These are phyloP conservation scores for Cladobotryum protrusum DNA, from an alignment of 2,329 filamentous ascomycete genomes.

Conservation along the genomic window DNA sequence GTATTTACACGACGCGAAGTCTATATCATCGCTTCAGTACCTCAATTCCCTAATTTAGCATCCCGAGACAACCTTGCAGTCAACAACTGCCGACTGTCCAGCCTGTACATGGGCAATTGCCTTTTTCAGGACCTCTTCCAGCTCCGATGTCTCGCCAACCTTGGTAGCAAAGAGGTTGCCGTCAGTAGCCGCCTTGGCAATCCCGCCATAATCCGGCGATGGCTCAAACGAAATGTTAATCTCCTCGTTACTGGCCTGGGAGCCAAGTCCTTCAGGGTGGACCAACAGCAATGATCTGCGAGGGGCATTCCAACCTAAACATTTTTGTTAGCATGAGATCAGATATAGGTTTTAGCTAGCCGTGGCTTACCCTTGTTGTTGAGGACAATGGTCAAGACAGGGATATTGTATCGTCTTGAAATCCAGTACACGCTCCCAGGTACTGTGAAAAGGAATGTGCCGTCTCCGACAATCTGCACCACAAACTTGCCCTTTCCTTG, in stretches of 20 bases:
- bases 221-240: slow-evolving; percentile 57
- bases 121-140: slow-evolving; percentile 41
- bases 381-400: slow-evolving; percentile 48
- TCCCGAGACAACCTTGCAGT: slow-evolving; percentile 43
- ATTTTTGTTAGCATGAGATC: slow-evolving; percentile 11
- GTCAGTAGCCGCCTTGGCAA: slow-evolving; percentile 53
- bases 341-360: too few relatives aligned
- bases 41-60: slow-evolving; percentile 24
- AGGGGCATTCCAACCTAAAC: slow-evolving; percentile 53
- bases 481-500: slow-evolving; percentile 45
- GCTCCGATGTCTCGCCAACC: slow-evolving; percentile 40
- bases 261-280: slow-evolving; percentile 50
- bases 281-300: slow-evolving; percentile 50
- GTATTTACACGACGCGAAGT: background rate
- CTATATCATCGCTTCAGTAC: too few relatives aligned
- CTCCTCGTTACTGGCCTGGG: slow-evolving; percentile 52
- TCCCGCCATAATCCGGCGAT: slow-evolving; percentile 52
- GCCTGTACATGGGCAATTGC: slow-evolving; percentile 46
- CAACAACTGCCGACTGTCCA: slow-evolving; percentile 48
- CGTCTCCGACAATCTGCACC: slow-evolving; percentile 51
- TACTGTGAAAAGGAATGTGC: slow-evolving; percentile 50
- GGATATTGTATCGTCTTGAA: slow-evolving; percentile 46
- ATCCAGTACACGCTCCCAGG: slow-evolving; percentile 53
- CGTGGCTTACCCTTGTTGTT: slow-evolving; percentile 46
- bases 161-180: slow-evolving; percentile 46